Base-by-base conservation (phyloP, 2,329 filamentous ascomycete species). In the Alternaria viburni region DNA sequence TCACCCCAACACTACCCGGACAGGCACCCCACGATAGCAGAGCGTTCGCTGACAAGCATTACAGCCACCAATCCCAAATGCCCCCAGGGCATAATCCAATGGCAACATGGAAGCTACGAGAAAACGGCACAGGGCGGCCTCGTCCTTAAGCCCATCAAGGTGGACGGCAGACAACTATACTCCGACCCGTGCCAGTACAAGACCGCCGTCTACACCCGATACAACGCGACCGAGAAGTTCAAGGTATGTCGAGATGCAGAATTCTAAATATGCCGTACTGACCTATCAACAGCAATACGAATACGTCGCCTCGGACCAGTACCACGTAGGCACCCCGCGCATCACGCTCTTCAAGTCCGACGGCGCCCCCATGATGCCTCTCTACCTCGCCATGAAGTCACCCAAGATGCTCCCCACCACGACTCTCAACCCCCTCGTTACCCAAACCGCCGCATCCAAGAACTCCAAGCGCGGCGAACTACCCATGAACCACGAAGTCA, bases 341-440 rank as follows among this genome's bases (percentile, higher is more conserved):
- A 85, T 93, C 23, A 87, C 91, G 68, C 84, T 93, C 49, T 89
- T 83, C 77, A 78, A 85, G 70, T 88, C 85, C 70, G 88, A 91
- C 74, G 90, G 90, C 61, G 80, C 87, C 1, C 89, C 88, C 11
- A 81, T 91, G 80, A 86, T 89, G 68, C 90, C 90, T 11, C 84
- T 93, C 83, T 92, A 90, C 77, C 83, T 91, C 49, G 86, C 85
- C 66, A 88, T 85, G 74, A 83, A 79, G 12, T 86, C 89, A 6
- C 89, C 90, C 0, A 81, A 89, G 72, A 92, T 92, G 89, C 85
- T 92, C 6, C 90, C 90, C 2, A 91, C 90, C 4, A 83, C 83
- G 11, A 91, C 88, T 0, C 81, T 92, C 63, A 89, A 91, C 72
- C 87, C 89, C 1, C 74, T 80, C 19, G 75, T 76, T 4, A 79